These are phyloP conservation scores for Mycena olivaceomarginata DNA, from an alignment of 768 basidiomycete genomes.

Conservation along the genomic window DNA sequence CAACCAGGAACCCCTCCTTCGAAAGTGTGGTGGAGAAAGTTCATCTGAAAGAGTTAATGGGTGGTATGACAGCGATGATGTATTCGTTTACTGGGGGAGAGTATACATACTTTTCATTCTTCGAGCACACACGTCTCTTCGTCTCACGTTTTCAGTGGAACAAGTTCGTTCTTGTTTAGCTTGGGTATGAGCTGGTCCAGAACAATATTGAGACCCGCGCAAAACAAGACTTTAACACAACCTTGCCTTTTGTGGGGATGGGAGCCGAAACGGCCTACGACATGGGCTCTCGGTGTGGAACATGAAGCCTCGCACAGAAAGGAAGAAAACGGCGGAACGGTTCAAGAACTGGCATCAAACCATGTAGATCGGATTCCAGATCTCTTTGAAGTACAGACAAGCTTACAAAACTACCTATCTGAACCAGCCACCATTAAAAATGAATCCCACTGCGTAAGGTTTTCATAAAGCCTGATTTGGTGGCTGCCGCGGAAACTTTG, in stretches of 20 bases:
- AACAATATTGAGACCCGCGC: neutral
- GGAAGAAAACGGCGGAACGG: conserved; percentile 1
- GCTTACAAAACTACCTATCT: conserved; percentile 4
- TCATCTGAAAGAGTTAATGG: neutral
- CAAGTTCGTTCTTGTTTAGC: neutral
- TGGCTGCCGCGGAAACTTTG: neutral
- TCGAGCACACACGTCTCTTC: conserved; percentile 5
- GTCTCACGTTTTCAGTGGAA: conserved; percentile 5
- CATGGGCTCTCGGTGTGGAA: conserved; percentile 6
- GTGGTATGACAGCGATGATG: neutral
- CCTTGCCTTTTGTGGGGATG: neutral
- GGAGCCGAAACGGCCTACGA: neutral
- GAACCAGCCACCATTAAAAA: conserved; percentile 4
- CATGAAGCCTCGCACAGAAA: neutral
- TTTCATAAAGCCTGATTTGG: conserved; percentile 9
- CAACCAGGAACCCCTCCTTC: neutral
- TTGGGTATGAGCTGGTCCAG: neutral
- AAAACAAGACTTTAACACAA: conserved; percentile 2
- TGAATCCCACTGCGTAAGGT: conserved; percentile 4
- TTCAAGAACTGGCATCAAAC: neutral
- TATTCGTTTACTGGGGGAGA: neutral
- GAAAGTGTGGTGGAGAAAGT: conserved; percentile 2
- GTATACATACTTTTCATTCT: conserved; percentile 2
- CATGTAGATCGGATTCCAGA: neutral
- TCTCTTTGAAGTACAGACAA: neutral